phyloP scores from a whole-genome alignment of 148 eudicot species.

The Pouteria glomerata region DNA sequence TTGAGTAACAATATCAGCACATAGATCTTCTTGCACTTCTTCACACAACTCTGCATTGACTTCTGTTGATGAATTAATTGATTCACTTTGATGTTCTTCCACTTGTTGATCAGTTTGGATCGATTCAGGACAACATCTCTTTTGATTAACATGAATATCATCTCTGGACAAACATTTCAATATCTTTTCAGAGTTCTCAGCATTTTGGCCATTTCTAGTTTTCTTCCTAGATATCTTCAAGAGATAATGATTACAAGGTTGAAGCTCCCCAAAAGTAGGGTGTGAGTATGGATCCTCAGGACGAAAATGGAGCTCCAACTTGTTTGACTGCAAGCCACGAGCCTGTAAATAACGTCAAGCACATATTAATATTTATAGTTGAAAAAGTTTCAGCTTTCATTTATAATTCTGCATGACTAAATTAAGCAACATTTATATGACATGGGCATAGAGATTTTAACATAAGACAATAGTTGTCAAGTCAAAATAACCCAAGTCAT shows the following conservation, averaged over 20 bases:
- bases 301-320: conserved; percentile 82
- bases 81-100: conserved; percentile 21
- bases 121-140: conserved; percentile 6
- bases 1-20: conserved; percentile 69
- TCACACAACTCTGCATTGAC: conserved; percentile 16
- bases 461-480: background rate
- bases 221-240: conserved; percentile 59
- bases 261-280: conserved; percentile 68
- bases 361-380: background rate
- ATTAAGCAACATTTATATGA: background rate
- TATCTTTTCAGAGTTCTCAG: conserved; percentile 12
- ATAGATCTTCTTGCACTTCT: conserved; percentile 29
- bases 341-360: conserved; percentile 38
- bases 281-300: conserved; percentile 95
- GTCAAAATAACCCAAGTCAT: background rate
- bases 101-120: conserved; percentile 9
- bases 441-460: background rate
- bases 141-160: conserved; percentile 8
- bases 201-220: conserved; percentile 21
- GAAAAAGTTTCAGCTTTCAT: background rate
- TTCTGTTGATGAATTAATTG: conserved; percentile 18
- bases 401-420: background rate
- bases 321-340: conserved; percentile 53
- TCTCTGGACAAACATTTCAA: conserved; percentile 18
- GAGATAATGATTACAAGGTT: conserved; percentile 56